Evolutionary conservation across 2,329 filamentous ascomycete species (phyloP).

Genomic region (Colletotrichum sp.): DNA sequence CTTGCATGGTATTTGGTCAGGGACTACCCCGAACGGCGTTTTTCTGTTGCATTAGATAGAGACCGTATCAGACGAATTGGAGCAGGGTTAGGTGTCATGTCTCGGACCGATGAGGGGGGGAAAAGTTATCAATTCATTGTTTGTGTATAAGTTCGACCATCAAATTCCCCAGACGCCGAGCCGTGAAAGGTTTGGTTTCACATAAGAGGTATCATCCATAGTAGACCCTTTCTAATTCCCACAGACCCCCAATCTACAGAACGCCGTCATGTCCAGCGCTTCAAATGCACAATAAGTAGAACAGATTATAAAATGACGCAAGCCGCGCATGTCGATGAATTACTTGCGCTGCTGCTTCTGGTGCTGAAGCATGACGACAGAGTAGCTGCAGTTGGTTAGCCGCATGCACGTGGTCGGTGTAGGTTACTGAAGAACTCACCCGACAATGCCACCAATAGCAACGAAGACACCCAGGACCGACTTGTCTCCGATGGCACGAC

Average conservation of each 20-base stretch:
- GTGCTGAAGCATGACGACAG: slow-evolving; percentile 51
- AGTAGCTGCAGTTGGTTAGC: slow-evolving; percentile 43
- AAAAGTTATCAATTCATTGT: background rate
- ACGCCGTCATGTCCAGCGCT: background rate
- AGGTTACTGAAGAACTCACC: slow-evolving; percentile 44
- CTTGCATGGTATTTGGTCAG: slow-evolving; percentile 2
- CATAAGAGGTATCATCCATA: slow-evolving; percentile 15
- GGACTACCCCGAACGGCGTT: slow-evolving; percentile 10
- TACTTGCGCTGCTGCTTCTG: slow-evolving; percentile 27
- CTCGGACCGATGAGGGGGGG: background rate
- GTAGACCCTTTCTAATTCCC: slow-evolving; percentile 1
- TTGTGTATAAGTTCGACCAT: background rate
- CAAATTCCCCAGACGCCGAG: slow-evolving; percentile 3
- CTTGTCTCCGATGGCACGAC: slow-evolving; percentile 60
- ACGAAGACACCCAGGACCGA: slow-evolving; percentile 59
- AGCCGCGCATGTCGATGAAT: background rate
- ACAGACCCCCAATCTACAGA: background rate
- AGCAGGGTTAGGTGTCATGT: background rate
- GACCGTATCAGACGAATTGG: background rate
- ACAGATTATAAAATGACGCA: background rate
- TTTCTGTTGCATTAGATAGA: background rate
- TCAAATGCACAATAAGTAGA: background rate
- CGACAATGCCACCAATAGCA: slow-evolving; percentile 62
- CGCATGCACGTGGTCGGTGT: background rate
- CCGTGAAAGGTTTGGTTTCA: slow-evolving; percentile 8